Base-by-base conservation (phyloP, 176 grass and related monocot species). In the Musa troglodytarum region DNA sequence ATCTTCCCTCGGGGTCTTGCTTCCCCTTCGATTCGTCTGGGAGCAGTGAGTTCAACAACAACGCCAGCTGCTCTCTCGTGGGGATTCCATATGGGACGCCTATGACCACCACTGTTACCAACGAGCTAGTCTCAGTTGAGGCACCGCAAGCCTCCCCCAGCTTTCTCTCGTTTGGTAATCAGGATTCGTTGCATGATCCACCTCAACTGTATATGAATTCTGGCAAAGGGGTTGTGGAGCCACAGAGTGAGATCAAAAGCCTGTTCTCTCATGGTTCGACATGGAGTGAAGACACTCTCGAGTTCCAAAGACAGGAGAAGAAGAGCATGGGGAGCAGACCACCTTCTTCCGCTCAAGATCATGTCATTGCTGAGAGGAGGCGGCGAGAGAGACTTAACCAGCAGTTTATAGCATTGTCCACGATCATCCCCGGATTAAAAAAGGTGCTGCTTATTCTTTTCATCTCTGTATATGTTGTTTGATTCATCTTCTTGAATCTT, bases 351-450 rank as follows among this genome's bases (percentile, higher is more conserved):
- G 90, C 86, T 67, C 88, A 91, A 72, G 94, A 97, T 59, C 94
- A 98, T 78, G 90, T 98, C 81, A 24, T 98, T 8, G 94, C 94
- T 14, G 94, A 98, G 78, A 83, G 94, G 17, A 91, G 84, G 71
- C 84, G 94, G 71, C 88, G 94, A 24, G 94, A 98, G 82, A 90
- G 92, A 83, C 85, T 98, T 76, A 98, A 88, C 82, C 88, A 98
- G 78, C 86, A 90, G 51, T 98, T 98, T 77, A 91, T 98, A 63
- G 94, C 88, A n/a, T 79, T 98, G 20, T 98, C 94, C 74, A 80
- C 89, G 70, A 98, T 98, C 63, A 88, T 98, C 24, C 94, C 94
- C 13, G 94, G 84, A 15, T 88, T 98, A 54, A 93, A 98, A 78
- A 98, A 98, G 92, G 92, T 96, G 34, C 16, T 34, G 2, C 34